Conservation (phyloP, 805 yeast species). For the Lipomyces chichibuensis region DNA sequence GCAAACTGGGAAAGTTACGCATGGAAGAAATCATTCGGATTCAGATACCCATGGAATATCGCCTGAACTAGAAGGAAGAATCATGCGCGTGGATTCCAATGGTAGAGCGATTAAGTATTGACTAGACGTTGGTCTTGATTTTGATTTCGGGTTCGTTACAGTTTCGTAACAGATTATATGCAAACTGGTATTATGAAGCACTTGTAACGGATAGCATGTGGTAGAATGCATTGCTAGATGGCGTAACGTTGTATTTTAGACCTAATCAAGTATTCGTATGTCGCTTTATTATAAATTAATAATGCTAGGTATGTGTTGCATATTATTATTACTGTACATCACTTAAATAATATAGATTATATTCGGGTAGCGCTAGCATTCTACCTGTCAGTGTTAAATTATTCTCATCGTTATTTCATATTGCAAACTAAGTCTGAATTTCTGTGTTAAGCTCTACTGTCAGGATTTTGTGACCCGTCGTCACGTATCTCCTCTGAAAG, state of each 20-base stretch:
- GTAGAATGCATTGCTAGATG: neutral
- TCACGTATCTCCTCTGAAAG: no score
- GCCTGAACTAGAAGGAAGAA: slow-evolving; percentile 27
- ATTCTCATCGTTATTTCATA: neutral
- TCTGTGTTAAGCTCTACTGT: no score
- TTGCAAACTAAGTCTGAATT: neutral
- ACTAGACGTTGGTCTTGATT: neutral
- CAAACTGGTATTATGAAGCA: no score
- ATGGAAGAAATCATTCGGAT: neutral
- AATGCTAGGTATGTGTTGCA: neutral
- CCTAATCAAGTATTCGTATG: neutral
- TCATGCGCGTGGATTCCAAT: slow-evolving; percentile 9
- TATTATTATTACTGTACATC: neutral
- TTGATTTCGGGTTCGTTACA: neutral
- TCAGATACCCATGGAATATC: slow-evolving; percentile 14
- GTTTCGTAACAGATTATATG: neutral
- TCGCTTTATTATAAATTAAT: neutral
- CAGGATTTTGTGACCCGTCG: no score
- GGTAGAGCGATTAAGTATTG: slow-evolving; percentile 6
- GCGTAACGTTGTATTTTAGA: neutral
- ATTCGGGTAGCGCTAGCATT: neutral
- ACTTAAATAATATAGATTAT: neutral
- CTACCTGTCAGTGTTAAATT: neutral
- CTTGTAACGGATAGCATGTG: neutral
- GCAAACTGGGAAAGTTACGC: slow-evolving; percentile 11